Base-by-base conservation (phyloP, 2,329 filamentous ascomycete genomes). In the Fusarium albidum region DNA sequence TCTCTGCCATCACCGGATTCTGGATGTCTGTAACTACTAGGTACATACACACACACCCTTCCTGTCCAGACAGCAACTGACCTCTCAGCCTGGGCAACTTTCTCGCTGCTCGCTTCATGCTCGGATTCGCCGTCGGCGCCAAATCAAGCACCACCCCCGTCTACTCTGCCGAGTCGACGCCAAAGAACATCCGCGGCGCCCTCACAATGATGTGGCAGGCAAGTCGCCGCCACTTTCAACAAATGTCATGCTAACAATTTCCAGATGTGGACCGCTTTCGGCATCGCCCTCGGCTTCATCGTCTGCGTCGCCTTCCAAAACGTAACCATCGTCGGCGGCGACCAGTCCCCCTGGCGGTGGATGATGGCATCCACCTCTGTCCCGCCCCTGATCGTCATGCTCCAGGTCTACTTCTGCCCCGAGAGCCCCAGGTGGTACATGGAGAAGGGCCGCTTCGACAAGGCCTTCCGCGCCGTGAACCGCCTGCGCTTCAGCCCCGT, bases 21-120 rank as follows among this genome's bases (percentile, higher is more conserved):
- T 68, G 82, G 83, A 45, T 88, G 84, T 83, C 70, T 3, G 52
- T 80, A 71, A 73, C 79, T 54, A 76, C 85, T 83, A 42, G 85
- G 85, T 56, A 6, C 26, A 0, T 0, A 14, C 1, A 3, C n/a
- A n/a, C n/a, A 10, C 5, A 21, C 21, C 21, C 21, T n/a, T n/a
- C n/a, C n/a, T n/a, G n/a, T n/a, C n/a, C 5, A 4, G 3, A 1
- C 8, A 13, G 2, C 10, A 0, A 8, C 49, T 65, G 10, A 61
- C 18, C 11, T 0, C 0, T 0, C 6, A 68, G 66, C 1, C 57
- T 55, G 6, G 27, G 26, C 0, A 70, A 71, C 27, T 63, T 74
- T 6, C 45, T 74, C 5, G 51, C 53, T 17, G 72, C 73, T 28
- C 72, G 73, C 5, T 68, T 75, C 25, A 61, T 68, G 34, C 66